Conservation (phyloP, 805 yeast genomes). For the Suhomyces xylopsoci region DNA sequence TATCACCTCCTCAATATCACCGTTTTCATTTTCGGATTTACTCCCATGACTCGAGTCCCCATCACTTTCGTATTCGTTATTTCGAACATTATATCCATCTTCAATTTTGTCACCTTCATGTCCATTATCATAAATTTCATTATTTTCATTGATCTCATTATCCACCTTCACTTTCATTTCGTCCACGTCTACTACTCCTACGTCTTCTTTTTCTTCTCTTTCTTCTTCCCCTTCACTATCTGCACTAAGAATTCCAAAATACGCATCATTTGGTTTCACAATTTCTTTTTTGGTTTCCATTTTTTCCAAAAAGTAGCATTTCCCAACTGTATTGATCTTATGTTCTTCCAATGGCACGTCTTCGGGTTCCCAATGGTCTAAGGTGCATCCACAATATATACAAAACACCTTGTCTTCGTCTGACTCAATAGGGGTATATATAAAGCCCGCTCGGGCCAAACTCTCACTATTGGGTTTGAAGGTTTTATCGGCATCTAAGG, state of each 20-base stretch:
- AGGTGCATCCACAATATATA: conserved; percentile 27
- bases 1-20: not conserved
- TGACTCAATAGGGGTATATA: conserved; percentile 28
- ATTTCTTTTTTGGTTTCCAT: not conserved
- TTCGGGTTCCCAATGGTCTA: conserved; percentile 52
- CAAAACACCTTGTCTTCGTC: conserved; percentile 35
- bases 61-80: not conserved
- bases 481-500: not conserved
- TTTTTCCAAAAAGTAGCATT: conserved; percentile 6
- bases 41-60: not conserved
- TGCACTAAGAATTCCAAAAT: conserved; percentile 2
- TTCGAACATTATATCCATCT: not conserved
- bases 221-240: conserved; percentile 1
- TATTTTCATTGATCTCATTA: not conserved
- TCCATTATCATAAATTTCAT: not conserved
- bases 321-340: conserved; percentile 16
- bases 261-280: not conserved
- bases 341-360: conserved; percentile 68
- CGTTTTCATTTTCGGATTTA: not conserved
- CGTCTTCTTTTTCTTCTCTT: not conserved
- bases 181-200: not conserved
- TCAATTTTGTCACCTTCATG: not conserved
- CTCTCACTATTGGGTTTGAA: conserved; percentile 4
- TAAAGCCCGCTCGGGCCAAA: conserved; percentile 47
- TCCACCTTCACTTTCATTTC: not conserved